Evolutionary conservation across 805 yeast species (phyloP).

Genomic region (Alloascoidea africana): DNA sequence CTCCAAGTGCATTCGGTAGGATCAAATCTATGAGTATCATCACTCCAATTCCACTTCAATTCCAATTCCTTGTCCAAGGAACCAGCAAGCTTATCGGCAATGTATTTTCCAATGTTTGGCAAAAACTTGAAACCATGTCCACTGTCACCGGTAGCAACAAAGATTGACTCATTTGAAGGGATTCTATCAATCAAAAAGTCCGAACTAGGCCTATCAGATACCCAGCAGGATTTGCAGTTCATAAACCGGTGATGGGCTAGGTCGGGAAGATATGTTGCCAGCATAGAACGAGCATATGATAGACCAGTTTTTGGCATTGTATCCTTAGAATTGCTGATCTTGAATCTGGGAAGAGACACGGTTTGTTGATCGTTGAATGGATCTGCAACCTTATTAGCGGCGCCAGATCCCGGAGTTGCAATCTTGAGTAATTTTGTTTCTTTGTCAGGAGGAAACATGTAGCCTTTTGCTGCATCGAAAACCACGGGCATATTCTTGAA

Average conservation of each 20-base stretch:
- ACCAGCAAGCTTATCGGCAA: constrained; percentile 17
- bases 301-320: constrained; percentile 20
- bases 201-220: constrained; percentile 19
- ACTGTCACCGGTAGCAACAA: constrained; percentile 32
- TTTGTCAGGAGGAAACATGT: constrained; percentile 32
- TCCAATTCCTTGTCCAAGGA: not conserved
- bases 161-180: constrained; percentile 16
- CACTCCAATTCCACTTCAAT: constrained; percentile 3
- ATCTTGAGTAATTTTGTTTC: constrained; percentile 21
- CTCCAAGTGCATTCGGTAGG: no score
- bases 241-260: constrained; percentile 15
- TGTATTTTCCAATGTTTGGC: constrained; percentile 31
- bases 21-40: no score
- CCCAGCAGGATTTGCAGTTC: constrained; percentile 25
- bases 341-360: constrained; percentile 22
- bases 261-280: constrained; percentile 24
- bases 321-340: constrained; percentile 15
- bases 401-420: constrained; percentile 17
- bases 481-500: constrained; percentile 26
- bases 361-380: constrained; percentile 5
- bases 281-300: constrained; percentile 13
- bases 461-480: constrained; percentile 26
- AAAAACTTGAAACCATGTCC: constrained; percentile 32
- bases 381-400: constrained; percentile 12
- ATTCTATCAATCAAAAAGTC: constrained; percentile 16